Conservation (phyloP, 768 basidiomycete species). For the Tephrocybe sp. region DNA sequence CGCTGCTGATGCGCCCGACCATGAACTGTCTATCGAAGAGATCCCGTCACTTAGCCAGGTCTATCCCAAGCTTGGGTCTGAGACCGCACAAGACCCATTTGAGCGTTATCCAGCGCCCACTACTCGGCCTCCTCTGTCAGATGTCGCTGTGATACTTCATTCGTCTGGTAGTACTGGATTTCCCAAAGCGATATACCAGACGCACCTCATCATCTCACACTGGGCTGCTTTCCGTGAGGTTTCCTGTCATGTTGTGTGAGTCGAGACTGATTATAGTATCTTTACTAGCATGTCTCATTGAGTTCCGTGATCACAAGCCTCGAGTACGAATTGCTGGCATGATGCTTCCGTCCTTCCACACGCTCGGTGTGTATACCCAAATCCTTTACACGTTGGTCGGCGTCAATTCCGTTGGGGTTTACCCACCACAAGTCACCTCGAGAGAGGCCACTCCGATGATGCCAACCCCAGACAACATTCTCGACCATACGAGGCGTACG, state of each 20-base stretch:
- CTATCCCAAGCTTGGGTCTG: slow-evolving; percentile 11
- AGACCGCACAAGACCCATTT: slow-evolving; percentile 8
- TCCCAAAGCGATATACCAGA: slow-evolving; percentile 17
- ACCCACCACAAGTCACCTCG: slow-evolving; percentile 17
- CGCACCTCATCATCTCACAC: slow-evolving; percentile 17
- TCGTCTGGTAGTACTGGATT: slow-evolving; percentile 39
- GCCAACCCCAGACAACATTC: slow-evolving; percentile 38
- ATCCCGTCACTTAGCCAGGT: slow-evolving; percentile 7
- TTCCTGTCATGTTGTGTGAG: neutral
- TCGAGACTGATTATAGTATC: neutral
- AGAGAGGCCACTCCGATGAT: slow-evolving; percentile 29
- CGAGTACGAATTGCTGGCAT: slow-evolving; percentile 24
- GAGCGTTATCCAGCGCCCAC: slow-evolving; percentile 4
- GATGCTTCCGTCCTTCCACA: slow-evolving; percentile 33
- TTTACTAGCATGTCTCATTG: neutral
- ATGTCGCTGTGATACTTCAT: slow-evolving; percentile 29
- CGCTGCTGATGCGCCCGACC: slow-evolving; percentile 7
- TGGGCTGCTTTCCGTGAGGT: slow-evolving; percentile 26
- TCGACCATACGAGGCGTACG: slow-evolving; percentile 30
- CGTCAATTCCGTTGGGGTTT: slow-evolving; percentile 18
- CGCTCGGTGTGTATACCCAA: slow-evolving; percentile 18
- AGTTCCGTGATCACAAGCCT: neutral
- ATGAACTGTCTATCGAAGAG: slow-evolving; percentile 8
- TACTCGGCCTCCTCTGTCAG: slow-evolving; percentile 6
- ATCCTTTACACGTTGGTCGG: slow-evolving; percentile 19